A percentile compares a stretch with the other conserved stretches of the same genome.
Evolutionary conservation across 768 basidiomycete species (phyloP).

Genomic region (Hygrocybe coccinea): DNA sequence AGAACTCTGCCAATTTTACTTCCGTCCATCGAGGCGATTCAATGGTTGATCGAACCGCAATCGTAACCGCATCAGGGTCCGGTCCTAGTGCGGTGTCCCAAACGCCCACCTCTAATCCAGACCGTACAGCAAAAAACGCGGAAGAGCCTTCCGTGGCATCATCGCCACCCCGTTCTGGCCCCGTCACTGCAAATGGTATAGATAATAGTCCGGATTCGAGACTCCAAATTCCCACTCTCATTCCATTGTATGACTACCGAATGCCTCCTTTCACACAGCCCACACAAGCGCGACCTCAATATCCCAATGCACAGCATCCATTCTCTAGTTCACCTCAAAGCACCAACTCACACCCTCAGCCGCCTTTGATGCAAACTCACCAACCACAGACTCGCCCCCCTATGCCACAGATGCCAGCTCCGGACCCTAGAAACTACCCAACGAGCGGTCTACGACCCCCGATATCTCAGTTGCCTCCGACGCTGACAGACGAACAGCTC

Average conservation of each 20-base stretch:
- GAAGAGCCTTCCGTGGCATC: not conserved
- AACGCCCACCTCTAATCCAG: not conserved
- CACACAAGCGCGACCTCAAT: not conserved
- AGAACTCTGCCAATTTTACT: not conserved
- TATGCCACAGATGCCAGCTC: not conserved
- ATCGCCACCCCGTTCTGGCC: not conserved
- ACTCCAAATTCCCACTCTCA: slow-evolving; percentile 24
- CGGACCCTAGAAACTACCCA: not conserved
- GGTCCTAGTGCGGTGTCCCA: not conserved
- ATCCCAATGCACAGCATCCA: not conserved
- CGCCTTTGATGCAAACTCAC: not conserved
- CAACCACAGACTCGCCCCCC: not conserved
- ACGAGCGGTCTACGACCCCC: slow-evolving; percentile 1
- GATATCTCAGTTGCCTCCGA: slow-evolving; percentile 39
- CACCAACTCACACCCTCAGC: not conserved
- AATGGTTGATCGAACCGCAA: not conserved
- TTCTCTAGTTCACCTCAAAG: not conserved
- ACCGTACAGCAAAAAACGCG: not conserved
- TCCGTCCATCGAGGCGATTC: not conserved
- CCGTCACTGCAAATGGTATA: not conserved
- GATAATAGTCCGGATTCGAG: slow-evolving; percentile 1
- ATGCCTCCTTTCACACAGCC: not conserved
- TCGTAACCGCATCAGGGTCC: not conserved
- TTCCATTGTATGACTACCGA: slow-evolving; percentile 30
- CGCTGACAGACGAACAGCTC: slow-evolving; percentile 59